Base-by-base conservation (phyloP, 805 yeast species). In the Metschnikowia dekortorum region DNA sequence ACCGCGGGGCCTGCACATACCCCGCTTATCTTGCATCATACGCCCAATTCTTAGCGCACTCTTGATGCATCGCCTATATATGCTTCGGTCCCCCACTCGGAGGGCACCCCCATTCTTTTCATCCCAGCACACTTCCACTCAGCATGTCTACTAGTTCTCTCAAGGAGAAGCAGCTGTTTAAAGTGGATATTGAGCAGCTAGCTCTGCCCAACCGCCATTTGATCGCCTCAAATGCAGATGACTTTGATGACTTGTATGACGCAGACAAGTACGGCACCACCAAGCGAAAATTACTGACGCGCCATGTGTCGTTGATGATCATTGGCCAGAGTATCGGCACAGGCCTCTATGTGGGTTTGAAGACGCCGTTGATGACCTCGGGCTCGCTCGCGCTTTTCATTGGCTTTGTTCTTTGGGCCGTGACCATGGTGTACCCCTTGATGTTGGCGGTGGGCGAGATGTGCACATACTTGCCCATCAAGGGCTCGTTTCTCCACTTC, bases 391-490 rank as follows among this genome's bases (percentile, higher is more conserved):
- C 71, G n/a, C 60, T 70, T 22, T 66, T 69, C 44, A 46, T 67
- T 5, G 73, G 69, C 2, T 68, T 67, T 51, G 35, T 67, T 10
- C 46, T 61, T 16, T 69, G 62, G 63, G 66, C 72, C 8, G 52
- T 57, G 46, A 59, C 67, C 38, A 63, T 62, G 49, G 61, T 67
- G 39, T 68, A 69, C 67, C 69, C 71, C 1, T 62, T 67, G 57
- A 69, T 66, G 72, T 65, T 64, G 59, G 62, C 64, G 7, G 69
- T 66, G 29, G 74, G 69, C 8, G 73, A 69, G 53, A 69, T 69
- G 73, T 65, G 72, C 50, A 59, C 70, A 4, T 69, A 55, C 41
- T 57, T 69, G 39, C 74, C 74, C 4, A 65, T 68, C 39, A 65
- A 65, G 46, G 73, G 73, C n/a, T 53, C 69, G 7, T 66, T 67